Conservation (phyloP, 768 basidiomycete genomes). For the Auricularia sp. region DNA sequence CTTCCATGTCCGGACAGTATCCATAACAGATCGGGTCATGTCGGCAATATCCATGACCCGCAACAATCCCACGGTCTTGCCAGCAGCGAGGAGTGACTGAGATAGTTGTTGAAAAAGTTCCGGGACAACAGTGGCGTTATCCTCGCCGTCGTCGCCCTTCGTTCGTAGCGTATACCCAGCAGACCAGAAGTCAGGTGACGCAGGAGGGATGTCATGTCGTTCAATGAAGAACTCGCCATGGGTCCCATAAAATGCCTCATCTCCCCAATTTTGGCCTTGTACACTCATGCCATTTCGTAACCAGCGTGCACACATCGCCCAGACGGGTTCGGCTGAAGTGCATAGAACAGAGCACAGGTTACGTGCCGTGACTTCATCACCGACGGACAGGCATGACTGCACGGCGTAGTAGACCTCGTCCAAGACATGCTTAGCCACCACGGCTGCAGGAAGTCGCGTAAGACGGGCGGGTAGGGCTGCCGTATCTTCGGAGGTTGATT, state of each 20-base stretch:
- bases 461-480: conserved; percentile 33
- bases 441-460: conserved; percentile 37
- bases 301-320: conserved; percentile 67
- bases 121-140: conserved; percentile 34
- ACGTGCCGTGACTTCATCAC: conserved; percentile 44
- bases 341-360: conserved; percentile 55
- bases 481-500: conserved; percentile 9
- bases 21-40: neutral
- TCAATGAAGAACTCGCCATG: conserved; percentile 80
- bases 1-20: neutral
- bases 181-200: conserved; percentile 70
- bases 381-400: conserved; percentile 50
- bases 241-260: neutral
- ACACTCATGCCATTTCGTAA: conserved; percentile 60
- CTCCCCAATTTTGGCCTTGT: conserved; percentile 8
- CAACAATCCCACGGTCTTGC: conserved; percentile 69
- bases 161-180: conserved; percentile 53
- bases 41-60: conserved; percentile 24
- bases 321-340: conserved; percentile 56
- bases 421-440: conserved; percentile 47
- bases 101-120: conserved; percentile 54
- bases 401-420: conserved; percentile 50
- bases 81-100: conserved; percentile 49
- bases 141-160: conserved; percentile 21
- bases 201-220: conserved; percentile 39